Evolutionary conservation across 371 early-diverging fungal genomes (phyloP), one percentile per base, ranked within the genome.

Genomic region (Saksenaea oblongispora): DNA sequence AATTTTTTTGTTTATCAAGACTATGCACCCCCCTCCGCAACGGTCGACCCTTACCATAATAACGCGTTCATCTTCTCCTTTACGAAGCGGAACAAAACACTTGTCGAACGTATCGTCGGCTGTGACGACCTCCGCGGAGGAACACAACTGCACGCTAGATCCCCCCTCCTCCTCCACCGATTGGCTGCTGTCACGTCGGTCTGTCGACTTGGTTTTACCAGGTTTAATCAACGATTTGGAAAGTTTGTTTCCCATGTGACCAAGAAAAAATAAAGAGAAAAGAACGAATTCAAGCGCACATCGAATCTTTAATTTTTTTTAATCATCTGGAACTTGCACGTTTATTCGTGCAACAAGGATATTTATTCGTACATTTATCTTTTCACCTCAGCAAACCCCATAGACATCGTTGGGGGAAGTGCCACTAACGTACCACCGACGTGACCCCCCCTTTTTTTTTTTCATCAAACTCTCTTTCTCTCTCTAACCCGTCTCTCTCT

Each of bases 31-130:
- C n/a, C n/a, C n/a, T n/a, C n/a, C n/a, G n/a, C n/a, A n/a, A n/a
- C n/a, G n/a, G n/a, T n/a, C n/a, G n/a, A n/a, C n/a, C n/a, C n/a
- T 55, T 56, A 56, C 57, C 57, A 56, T 17, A 1, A 34, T 28
- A 17, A 35, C 26, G 9, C 57, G 57, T 34, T 56, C 57, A 17
- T 37, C 17, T 34, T 56, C 57, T 17, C 57, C 57, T 11, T 34
- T n/a, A 31, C 57, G 34, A n/a, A 36, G 9, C 0, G 57, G 57
- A 34, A n/a, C n/a, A 24, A 56, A 56, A 26, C 57, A 56, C n/a
- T 36, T 11, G 17, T 34, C 36, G 17, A 37, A 22, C n/a, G 14
- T 28, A 17, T 56, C 34, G 8, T 27, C 26, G 18, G 17, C 11
- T 9, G 34, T 14, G 37, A 37, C 57, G 5, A 22, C 5, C 31